Evolutionary conservation across 176 grass and related monocot genomes (phyloP).

Genomic region (Dendrocalamus sinicus): DNA sequence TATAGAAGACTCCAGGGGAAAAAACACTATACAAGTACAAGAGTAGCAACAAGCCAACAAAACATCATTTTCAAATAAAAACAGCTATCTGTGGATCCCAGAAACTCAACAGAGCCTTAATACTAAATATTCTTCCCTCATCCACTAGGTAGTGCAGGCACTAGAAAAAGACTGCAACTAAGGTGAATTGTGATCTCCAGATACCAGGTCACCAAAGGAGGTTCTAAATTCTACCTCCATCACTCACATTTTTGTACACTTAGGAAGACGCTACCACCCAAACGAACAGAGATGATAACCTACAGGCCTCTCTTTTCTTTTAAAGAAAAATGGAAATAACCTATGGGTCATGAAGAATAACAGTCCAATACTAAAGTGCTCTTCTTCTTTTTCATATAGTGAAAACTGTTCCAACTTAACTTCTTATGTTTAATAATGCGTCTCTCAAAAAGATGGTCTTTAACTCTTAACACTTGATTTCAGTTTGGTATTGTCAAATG

Average conservation of each 20-base stretch:
- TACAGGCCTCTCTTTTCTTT: neutral
- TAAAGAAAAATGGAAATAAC: neutral
- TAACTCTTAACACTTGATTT: neutral
- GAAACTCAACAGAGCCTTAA: neutral
- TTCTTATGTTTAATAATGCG: neutral
- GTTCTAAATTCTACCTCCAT: neutral
- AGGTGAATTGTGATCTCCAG: neutral
- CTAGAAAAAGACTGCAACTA: neutral
- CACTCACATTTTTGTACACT: neutral
- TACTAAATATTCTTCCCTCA: neutral
- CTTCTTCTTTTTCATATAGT: neutral
- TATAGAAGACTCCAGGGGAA: no score
- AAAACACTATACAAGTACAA: neutral
- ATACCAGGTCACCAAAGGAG: neutral
- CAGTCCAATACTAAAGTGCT: neutral
- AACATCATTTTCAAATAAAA: constrained; percentile 6
- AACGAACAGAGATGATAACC: neutral
- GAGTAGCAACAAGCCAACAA: neutral
- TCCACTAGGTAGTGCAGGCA: neutral
- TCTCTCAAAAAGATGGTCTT: neutral
- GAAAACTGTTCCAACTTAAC: neutral
- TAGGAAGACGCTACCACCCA: neutral
- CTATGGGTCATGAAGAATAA: neutral
- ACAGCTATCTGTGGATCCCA: neutral
- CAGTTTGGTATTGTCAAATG: neutral